These are phyloP conservation scores for Antrodiella citrinella DNA, from an alignment of 768 basidiomycete species.

Conservation along the genomic window DNA sequence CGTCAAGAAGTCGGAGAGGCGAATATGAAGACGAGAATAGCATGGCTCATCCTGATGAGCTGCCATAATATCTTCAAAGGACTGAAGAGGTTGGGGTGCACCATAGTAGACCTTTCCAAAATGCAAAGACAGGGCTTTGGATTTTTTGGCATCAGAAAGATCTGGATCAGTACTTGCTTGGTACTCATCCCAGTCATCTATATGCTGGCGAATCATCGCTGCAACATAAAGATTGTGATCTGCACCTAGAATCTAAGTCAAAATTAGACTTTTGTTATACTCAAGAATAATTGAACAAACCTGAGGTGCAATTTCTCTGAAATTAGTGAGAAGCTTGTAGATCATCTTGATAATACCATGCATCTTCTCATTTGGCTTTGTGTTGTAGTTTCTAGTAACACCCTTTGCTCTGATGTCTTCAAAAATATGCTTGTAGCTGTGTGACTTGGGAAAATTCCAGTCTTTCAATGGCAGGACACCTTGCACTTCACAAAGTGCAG, in stretches of 20 bases:
- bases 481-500: background rate
- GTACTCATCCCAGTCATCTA: background rate
- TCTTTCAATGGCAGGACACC: no score
- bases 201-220: background rate
- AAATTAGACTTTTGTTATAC: background rate
- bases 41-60: background rate
- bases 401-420: conserved; percentile 12
- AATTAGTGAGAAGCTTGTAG: conserved; percentile 1
- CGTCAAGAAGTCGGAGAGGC: background rate
- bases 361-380: conserved; percentile 9
- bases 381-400: conserved; percentile 5
- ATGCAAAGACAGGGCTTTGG: no score
- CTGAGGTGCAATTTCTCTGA: background rate
- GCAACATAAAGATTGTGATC: background rate
- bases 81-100: no score
- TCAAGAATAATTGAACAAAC: background rate
- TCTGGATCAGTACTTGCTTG: background rate
- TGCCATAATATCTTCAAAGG: no score
- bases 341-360: conserved; percentile 8
- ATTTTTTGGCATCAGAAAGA: no score
- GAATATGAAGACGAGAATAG: background rate
- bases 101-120: no score
- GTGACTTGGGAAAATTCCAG: conserved; percentile 12
- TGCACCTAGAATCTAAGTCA: background rate
- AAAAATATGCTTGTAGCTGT: conserved; percentile 1